phyloP scores from a whole-genome alignment of 129 eudicot species.

The Scalesia atractyloides region DNA sequence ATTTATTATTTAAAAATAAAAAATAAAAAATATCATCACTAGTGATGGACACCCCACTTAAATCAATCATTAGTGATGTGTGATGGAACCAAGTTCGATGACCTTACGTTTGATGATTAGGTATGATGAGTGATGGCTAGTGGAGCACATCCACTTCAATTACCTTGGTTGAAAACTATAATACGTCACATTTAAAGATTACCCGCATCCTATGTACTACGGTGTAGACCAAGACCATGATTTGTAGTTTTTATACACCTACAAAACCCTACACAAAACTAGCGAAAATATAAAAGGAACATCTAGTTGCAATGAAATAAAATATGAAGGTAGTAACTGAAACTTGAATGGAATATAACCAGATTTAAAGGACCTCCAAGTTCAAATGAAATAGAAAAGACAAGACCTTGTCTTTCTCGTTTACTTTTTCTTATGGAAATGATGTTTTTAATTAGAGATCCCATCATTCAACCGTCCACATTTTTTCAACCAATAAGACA shows the following conservation, averaged over 20 bases:
- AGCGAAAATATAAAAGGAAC: neutral
- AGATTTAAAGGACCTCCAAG: neutral
- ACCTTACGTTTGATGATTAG: no score
- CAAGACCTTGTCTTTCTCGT: neutral
- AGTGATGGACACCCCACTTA: no score
- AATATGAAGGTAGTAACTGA: neutral
- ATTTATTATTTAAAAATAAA: no score
- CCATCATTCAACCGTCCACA: constrained; percentile 18
- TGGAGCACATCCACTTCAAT: no score
- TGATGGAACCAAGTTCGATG: no score
- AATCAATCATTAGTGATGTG: no score
- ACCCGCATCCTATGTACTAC: no score
- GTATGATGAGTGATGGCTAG: no score
- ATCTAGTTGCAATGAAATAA: neutral
- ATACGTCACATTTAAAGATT: no score
- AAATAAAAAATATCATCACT: no score
- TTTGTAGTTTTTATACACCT: neutral
- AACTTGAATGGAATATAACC: neutral
- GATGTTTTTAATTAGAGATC: constrained; percentile 1
- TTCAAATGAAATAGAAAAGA: constrained; percentile 29
- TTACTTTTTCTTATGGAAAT: constrained; percentile 16
- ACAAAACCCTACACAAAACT: neutral
- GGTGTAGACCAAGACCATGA: no score
- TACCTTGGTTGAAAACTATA: no score
- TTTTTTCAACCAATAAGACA: constrained; percentile 33